A percentile compares a stretch with the other conserved stretches of the same genome.
These are phyloP conservation scores for Hawksworthiomyces lignivorus DNA, from an alignment of 2,329 filamentous ascomycete species.

Conservation along the genomic window DNA sequence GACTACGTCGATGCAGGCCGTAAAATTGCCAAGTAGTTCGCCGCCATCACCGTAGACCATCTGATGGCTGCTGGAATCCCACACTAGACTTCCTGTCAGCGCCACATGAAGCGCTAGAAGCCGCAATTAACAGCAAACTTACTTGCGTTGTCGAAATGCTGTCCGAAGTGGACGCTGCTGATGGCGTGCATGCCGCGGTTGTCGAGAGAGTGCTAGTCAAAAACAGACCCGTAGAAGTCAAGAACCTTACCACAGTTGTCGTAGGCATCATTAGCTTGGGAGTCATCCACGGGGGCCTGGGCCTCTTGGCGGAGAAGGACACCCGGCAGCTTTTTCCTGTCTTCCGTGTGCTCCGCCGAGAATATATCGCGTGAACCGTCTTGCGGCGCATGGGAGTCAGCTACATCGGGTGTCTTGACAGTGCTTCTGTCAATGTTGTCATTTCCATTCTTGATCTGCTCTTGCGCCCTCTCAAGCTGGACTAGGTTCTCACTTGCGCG, in stretches of 20 bases:
- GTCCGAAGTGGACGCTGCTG: slow-evolving; percentile 45
- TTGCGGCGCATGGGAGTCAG: too few relatives aligned
- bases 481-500: too few relatives aligned
- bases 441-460: too few relatives aligned
- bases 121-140: slow-evolving; percentile 18
- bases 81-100: too few relatives aligned
- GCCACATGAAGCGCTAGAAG: too few relatives aligned
- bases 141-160: slow-evolving; percentile 45
- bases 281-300: slow-evolving; percentile 30
- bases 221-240: slow-evolving; percentile 41
- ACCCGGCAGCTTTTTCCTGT: slow-evolving; percentile 34
- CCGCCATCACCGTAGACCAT: slow-evolving; percentile 52
- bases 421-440: too few relatives aligned
- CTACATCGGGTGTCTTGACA: too few relatives aligned
- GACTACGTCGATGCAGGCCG: slow-evolving; percentile 46
- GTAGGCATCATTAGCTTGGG: slow-evolving; percentile 39
- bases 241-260: slow-evolving; percentile 43
- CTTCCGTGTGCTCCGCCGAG: slow-evolving; percentile 30
- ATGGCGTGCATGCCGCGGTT: slow-evolving; percentile 41
- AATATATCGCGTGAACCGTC: slow-evolving; percentile 23
- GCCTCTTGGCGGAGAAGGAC: slow-evolving; percentile 35
- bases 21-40: slow-evolving; percentile 43
- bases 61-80: slow-evolving; percentile 39
- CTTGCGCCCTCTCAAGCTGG: too few relatives aligned
- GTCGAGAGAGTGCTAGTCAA: slow-evolving; percentile 45